A percentile compares a stretch with the other conserved stretches of the same genome.
phyloP scores from a whole-genome alignment of 2,329 filamentous ascomycete genomes.

The Hypoxylon sp. region DNA sequence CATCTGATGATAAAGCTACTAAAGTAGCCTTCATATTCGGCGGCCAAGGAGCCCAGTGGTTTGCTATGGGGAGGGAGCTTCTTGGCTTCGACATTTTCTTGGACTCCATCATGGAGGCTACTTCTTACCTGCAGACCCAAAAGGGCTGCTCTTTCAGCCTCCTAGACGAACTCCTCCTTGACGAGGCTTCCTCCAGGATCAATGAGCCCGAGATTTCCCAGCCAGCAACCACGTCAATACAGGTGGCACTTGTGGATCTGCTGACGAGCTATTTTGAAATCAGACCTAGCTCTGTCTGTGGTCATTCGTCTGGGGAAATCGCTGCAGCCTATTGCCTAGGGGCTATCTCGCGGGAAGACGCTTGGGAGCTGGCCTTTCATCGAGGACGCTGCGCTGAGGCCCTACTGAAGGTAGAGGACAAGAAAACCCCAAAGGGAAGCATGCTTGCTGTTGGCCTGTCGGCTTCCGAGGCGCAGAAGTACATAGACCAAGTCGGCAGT shows the following conservation, averaged over 20 bases:
- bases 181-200: conserved; percentile 28
- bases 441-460: conserved; percentile 48
- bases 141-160: conserved; percentile 50
- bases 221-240: conserved; percentile 39
- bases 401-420: conserved; percentile 6
- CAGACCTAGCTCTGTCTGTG: conserved; percentile 48
- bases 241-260: conserved; percentile 51
- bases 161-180: conserved; percentile 33
- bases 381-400: conserved; percentile 42
- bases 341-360: conserved; percentile 44
- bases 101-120: conserved; percentile 51
- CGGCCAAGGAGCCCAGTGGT: conserved; percentile 58
- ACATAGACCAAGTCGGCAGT: conserved; percentile 28
- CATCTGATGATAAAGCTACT: conserved; percentile 28
- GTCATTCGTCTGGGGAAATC: conserved; percentile 58
- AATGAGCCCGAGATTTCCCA: conserved; percentile 42
- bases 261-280: conserved; percentile 48
- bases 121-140: conserved; percentile 48
- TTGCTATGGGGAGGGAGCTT: conserved; percentile 58
- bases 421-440: conserved; percentile 21
- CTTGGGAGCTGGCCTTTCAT: conserved; percentile 47
- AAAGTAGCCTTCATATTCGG: conserved; percentile 54
- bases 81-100: conserved; percentile 51
- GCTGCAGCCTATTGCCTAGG: conserved; percentile 45
- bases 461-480: conserved; percentile 29